Conservation (phyloP, 2,329 filamentous ascomycete species). For the Phaeoacremonium minimum region DNA sequence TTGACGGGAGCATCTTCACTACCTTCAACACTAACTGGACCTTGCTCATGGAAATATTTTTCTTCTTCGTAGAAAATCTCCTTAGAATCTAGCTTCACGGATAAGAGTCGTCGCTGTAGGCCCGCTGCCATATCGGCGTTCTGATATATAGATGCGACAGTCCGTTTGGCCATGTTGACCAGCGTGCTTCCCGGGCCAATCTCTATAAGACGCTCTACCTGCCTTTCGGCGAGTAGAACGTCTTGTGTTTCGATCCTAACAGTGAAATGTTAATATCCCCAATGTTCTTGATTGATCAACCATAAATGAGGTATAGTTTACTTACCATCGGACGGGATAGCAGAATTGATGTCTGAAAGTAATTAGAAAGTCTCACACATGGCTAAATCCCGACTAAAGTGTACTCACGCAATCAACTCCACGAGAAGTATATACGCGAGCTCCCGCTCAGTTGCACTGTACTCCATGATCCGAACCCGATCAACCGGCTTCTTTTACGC, state of each 20-base stretch:
- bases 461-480: too few relatives aligned
- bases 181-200: slow-evolving; percentile 30
- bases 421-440: slow-evolving; percentile 97
- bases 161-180: slow-evolving; percentile 29
- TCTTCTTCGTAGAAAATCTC: slow-evolving; percentile 16
- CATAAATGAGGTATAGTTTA: background rate
- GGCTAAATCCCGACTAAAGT: too few relatives aligned
- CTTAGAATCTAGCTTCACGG: slow-evolving; percentile 11
- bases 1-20: slow-evolving; percentile 48
- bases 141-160: slow-evolving; percentile 17
- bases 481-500: too few relatives aligned
- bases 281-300: background rate
- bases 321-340: background rate
- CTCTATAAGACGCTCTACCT: slow-evolving; percentile 27
- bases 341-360: slow-evolving; percentile 1
- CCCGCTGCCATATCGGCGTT: slow-evolving; percentile 14
- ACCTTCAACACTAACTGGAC: too few relatives aligned
- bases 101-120: slow-evolving; percentile 17
- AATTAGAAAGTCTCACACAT: too few relatives aligned
- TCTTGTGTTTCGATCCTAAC: slow-evolving; percentile 32
- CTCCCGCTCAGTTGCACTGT: slow-evolving; percentile 99
- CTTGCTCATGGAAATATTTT: background rate
- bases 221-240: slow-evolving; percentile 17
- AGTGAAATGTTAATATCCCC: background rate
- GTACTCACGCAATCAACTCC: slow-evolving; percentile 96